These are phyloP conservation scores for Tieghemostelium lacteum DNA, from an alignment of 78 protist genomes.

Conservation along the genomic window DNA sequence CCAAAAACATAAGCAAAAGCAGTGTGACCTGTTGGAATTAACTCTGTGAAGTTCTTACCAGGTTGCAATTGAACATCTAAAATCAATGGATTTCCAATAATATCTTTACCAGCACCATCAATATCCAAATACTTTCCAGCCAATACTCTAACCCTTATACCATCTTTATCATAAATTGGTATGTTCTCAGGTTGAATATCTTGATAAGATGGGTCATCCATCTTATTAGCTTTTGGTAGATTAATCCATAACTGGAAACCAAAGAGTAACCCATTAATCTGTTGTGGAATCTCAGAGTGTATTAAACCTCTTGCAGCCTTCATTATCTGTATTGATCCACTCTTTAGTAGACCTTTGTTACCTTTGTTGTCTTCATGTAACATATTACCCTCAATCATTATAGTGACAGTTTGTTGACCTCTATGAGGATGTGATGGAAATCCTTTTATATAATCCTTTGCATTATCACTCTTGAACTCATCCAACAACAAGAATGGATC, in stretches of 20 bases:
- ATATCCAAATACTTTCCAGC: conserved; percentile 44
- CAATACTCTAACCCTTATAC: conserved; percentile 10
- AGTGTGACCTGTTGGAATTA: conserved; percentile 40
- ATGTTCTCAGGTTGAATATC: background rate
- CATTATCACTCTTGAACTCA: conserved; percentile 56
- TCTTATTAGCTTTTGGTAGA: background rate
- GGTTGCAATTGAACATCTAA: conserved; percentile 38
- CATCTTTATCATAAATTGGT: background rate
- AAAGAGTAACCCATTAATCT: background rate
- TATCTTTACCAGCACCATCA: conserved; percentile 13
- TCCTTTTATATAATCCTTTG: conserved; percentile 80
- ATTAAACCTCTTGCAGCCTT: background rate
- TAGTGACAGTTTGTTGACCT: conserved; percentile 91
- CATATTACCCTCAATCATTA: conserved; percentile 78
- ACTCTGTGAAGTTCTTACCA: background rate
- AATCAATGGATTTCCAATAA: conserved; percentile 15
- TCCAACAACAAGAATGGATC: conserved; percentile 83
- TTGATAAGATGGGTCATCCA: background rate
- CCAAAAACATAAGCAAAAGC: conserved; percentile 41
- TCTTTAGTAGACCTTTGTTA: background rate
- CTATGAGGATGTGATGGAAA: conserved; percentile 92
- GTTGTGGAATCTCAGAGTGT: background rate
- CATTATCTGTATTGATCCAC: background rate
- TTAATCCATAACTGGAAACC: conserved; percentile 7
- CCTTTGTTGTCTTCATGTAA: background rate